phyloP scores from a whole-genome alignment of 306 rosid genomes.

The Carpinus fangiana region DNA sequence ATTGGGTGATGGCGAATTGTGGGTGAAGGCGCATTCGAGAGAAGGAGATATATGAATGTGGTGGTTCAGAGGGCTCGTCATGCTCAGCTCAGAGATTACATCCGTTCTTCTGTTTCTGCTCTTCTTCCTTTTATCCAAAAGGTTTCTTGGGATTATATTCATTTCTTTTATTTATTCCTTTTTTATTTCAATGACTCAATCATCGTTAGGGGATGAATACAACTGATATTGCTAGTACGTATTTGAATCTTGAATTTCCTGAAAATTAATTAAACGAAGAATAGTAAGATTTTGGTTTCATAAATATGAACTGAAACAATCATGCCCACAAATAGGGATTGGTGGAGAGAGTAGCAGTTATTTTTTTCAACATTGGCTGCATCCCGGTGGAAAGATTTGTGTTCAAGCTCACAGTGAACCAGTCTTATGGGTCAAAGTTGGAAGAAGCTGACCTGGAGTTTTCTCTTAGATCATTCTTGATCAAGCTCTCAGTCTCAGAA shows the following conservation, averaged over 20 bases:
- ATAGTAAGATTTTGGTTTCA: not conserved
- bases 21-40: conserved; percentile 78
- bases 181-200: not conserved
- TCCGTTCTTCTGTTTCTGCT: conserved; percentile 67
- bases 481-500: conserved; percentile 71
- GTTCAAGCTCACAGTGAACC: conserved; percentile 70
- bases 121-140: conserved; percentile 72
- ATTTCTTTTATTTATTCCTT: conserved; percentile 1
- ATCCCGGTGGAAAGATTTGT: conserved; percentile 68
- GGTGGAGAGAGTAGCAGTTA: conserved; percentile 81
- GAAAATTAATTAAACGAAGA: not conserved
- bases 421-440: conserved; percentile 51
- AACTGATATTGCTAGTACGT: not conserved
- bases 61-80: conserved; percentile 82
- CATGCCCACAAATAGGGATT: conserved; percentile 49
- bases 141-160: conserved; percentile 42
- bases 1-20: conserved; percentile 9
- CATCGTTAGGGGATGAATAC: not conserved
- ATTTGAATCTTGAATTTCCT: not conserved
- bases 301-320: not conserved
- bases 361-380: conserved; percentile 52
- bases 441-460: conserved; percentile 66
- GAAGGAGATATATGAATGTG: conserved; percentile 82
- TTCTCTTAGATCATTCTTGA: conserved; percentile 78
- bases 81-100: conserved; percentile 81